phyloP scores from a whole-genome alignment of 1,284 basidiomycete genomes.

The Sphagnurus paluster region DNA sequence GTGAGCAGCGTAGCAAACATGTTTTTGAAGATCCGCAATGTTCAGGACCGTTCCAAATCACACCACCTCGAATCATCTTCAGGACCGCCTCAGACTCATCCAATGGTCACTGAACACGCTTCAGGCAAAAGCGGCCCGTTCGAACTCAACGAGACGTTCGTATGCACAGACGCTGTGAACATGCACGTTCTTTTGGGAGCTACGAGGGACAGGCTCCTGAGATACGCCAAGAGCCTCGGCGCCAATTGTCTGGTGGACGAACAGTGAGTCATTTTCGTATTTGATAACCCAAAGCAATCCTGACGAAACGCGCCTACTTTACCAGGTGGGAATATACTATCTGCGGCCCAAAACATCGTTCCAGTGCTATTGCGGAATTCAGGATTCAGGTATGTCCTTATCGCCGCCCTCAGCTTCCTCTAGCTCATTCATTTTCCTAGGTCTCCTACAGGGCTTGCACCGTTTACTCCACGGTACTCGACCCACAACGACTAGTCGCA shows the following conservation, averaged over 20 bases:
- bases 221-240: slow-evolving; percentile 50
- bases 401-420: slow-evolving; percentile 1
- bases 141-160: slow-evolving; percentile 49
- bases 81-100: slow-evolving; percentile 55
- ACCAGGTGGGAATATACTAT: slow-evolving; percentile 65
- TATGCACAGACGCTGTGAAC: slow-evolving; percentile 67
- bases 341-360: slow-evolving; percentile 48
- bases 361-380: slow-evolving; percentile 42
- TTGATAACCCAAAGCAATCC: slow-evolving; percentile 5
- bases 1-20: slow-evolving; percentile 47
- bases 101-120: slow-evolving; percentile 35
- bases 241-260: slow-evolving; percentile 69
- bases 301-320: background rate
- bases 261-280: slow-evolving; percentile 45
- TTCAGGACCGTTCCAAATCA: slow-evolving; percentile 21
- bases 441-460: slow-evolving; percentile 61
- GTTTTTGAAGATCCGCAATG: slow-evolving; percentile 50
- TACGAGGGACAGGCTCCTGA: slow-evolving; percentile 51
- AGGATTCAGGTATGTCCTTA: slow-evolving; percentile 53
- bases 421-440: slow-evolving; percentile 31
- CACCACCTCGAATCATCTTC: slow-evolving; percentile 49
- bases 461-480: slow-evolving; percentile 40
- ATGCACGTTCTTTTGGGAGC: slow-evolving; percentile 54
- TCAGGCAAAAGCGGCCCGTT: slow-evolving; percentile 41
- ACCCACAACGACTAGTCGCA: slow-evolving; percentile 54